Base-by-base conservation (phyloP, 1,284 basidiomycete species). In the Mycosarcoma mackinlayi region DNA sequence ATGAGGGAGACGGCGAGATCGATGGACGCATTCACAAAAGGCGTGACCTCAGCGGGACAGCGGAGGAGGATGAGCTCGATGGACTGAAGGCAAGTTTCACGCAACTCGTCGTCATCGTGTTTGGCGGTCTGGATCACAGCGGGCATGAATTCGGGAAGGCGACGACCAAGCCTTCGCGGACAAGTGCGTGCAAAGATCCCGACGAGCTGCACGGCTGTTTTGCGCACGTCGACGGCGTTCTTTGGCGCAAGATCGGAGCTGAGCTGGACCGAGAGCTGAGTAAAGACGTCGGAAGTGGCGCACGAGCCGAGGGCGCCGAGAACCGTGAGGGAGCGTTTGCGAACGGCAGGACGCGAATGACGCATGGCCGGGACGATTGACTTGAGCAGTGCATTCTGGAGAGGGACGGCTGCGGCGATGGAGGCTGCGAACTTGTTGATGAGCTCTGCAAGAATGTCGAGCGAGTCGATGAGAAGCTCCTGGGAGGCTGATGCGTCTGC, bases 391-490 rank as follows among this genome's bases (percentile, higher is more conserved):
- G 88, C 78, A 14, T 77, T 77, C 58, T 87, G 86, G 0, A 87
- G 70, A 4, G 74, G 50, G 1, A 78, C 51, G 8, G 72, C 62
- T 9, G 75, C 81, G 6, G 88, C 85, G 55, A 87, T 86, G 21
- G 56, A 54, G 8, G 57, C 9, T 0, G 76, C 52, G 30, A 79
- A 78, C 38, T 94, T 90, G 62, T 87, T 87, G 81, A 94, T 92
- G 64, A 98, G 88, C 80, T 97, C 95, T 9, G 92, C 90, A 18
- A 98, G 86, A 57, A 95, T 94, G 37, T 94, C 91, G 11, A 97
- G 86, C 0, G 92, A 92, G 83, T 97, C 94, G 49, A 96, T 87
- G 68, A 90, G 87, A 28, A 90, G 91, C 83, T 93, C 94, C 42
- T 90, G 91, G 4, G 92, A 90, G 8, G 89, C 57, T 11, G 62